Base-by-base conservation (phyloP, 805 yeast species). In the Candida oleophila region DNA sequence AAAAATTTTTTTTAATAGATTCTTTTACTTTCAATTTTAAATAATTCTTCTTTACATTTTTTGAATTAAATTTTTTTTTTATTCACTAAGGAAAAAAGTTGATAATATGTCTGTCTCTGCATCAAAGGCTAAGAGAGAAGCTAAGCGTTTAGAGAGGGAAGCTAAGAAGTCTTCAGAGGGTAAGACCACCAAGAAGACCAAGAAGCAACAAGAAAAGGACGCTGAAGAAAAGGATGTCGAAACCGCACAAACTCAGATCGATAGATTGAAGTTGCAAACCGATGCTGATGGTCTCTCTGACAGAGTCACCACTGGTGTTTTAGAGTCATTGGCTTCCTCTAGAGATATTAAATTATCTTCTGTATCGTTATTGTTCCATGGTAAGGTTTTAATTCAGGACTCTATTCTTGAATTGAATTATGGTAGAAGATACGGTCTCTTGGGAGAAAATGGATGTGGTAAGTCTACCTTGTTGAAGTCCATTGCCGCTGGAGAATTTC, bases 381-480 rank as follows among this genome's bases (percentile, higher is more conserved):
- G 99, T 75, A 92, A 91, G 67, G 97, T 94, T 47, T 76, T 94
- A 65, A 80, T 92, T 59, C 97, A 89, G 73, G 98, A 94, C 71
- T 86, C 97, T 35, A 78, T 77, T 42, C 73, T 94, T 57, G 99
- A 94, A 76, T 82, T 94, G 71, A 94, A 94, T 75, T 92, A 84
- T 69, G 99, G 98, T 66, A 87, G 97, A 76, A 85, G 96, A 73
- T 94, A 94, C 68, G 99, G 99, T 74, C 78, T 94, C 52, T 79
- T 94, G 64, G 99, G 99, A 63, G 98, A 91, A 72, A 94, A 94
- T 70, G 99, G 99, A 55, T 94, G 98, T 76, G 99, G 99, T 76
- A 94, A 94, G 73, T 90, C 97, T 41, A 94, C 99, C 20, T 84
- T 94, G 61, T 75, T 94, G 66, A 89, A 89, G 70, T 87, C 98